phyloP scores from a whole-genome alignment of 805 yeast genomes.

The Kregervanrija pseudodelftensis region DNA sequence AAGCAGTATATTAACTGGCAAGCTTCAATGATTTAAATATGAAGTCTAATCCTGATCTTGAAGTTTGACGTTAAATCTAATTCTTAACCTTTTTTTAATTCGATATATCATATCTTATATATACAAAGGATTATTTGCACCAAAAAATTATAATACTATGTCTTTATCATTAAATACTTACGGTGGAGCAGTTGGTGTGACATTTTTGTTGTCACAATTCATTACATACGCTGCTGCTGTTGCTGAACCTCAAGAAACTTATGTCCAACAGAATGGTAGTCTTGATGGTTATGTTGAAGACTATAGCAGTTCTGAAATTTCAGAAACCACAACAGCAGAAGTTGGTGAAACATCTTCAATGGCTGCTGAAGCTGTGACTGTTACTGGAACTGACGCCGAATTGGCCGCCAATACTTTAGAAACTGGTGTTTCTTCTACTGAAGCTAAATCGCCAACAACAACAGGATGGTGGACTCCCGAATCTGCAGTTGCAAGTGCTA shows the following conservation, averaged over 20 bases:
- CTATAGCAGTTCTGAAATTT: background rate
- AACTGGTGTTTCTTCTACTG: background rate
- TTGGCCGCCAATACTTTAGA: conserved; percentile 2
- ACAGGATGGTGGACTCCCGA: conserved; percentile 12
- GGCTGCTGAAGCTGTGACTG: background rate
- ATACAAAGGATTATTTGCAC: too few species aligned
- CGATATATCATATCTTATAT: too few species aligned
- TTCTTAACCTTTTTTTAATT: too few species aligned
- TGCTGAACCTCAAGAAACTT: background rate
- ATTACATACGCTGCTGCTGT: background rate
- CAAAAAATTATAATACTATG: too few species aligned
- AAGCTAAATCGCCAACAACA: conserved; percentile 1
- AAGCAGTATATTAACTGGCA: too few species aligned
- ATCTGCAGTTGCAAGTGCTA: background rate
- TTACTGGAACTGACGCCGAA: conserved; percentile 5
- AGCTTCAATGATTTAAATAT: too few species aligned
- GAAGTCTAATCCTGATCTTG: too few species aligned
- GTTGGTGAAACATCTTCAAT: background rate
- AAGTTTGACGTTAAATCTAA: too few species aligned
- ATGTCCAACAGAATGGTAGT: conserved; percentile 5
- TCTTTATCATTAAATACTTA: too few species aligned
- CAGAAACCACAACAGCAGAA: background rate
- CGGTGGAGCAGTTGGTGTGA: too few species aligned
- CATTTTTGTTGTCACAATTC: too few species aligned
- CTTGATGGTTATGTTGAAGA: conserved; percentile 4